Evolutionary conservation across 2,329 filamentous ascomycete species (phyloP).

Genomic region (Verticillium nubilum): DNA sequence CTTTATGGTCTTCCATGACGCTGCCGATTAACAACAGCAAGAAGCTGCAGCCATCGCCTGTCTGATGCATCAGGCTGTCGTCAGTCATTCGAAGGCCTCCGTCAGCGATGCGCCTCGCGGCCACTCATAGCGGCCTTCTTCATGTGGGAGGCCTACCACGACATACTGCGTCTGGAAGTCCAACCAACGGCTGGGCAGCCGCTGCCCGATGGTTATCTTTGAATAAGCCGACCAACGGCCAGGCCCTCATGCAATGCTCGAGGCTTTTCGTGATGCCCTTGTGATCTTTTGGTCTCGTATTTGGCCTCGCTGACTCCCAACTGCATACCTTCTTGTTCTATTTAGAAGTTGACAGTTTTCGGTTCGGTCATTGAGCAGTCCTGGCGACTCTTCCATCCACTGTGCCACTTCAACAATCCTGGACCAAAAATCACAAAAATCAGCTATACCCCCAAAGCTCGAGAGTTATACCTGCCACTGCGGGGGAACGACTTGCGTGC

Average conservation of each 20-base stretch:
- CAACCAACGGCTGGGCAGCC: neutral
- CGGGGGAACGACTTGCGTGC: too few species aligned
- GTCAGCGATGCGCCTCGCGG: neutral
- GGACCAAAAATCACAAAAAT: too few species aligned
- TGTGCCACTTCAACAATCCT: neutral
- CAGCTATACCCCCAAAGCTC: too few species aligned
- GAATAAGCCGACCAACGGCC: neutral
- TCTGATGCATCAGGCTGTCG: neutral
- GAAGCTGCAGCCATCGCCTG: neutral
- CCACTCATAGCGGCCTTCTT: neutral
- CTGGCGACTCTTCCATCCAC: neutral
- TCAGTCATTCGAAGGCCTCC: neutral
- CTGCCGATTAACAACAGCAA: neutral
- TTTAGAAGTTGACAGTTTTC: neutral
- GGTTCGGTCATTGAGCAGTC: neutral
- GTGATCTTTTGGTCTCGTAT: neutral
- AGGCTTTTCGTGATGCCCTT: neutral
- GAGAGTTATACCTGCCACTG: too few species aligned
- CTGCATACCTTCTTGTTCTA: neutral
- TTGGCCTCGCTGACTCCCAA: neutral
- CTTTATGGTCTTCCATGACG: neutral
- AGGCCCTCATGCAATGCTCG: neutral
- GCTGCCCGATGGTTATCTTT: neutral
- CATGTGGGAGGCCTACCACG: slow-evolving; percentile 2
- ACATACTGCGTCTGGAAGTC: neutral